These are phyloP conservation scores for Saccharomycopsis microspora DNA, from an alignment of 805 yeast genomes.

Conservation along the genomic window DNA sequence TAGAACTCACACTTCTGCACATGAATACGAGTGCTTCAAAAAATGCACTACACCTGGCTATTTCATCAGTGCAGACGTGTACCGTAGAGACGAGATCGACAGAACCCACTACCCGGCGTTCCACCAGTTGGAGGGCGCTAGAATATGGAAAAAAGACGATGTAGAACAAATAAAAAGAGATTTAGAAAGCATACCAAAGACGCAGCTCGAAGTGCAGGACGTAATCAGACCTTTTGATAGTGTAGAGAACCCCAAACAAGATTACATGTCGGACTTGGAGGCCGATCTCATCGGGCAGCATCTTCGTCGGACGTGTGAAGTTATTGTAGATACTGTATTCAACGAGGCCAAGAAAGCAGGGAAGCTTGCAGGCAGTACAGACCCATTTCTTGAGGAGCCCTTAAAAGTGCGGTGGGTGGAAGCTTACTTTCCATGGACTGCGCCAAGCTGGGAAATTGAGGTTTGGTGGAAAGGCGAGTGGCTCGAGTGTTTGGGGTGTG, in stretches of 20 bases:
- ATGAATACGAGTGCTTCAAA: conserved; percentile 78
- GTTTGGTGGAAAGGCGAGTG: conserved; percentile 99
- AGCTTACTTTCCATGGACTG: conserved; percentile 96
- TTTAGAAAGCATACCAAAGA: conserved; percentile 21
- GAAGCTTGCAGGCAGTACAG: conserved; percentile 43
- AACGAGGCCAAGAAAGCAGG: conserved; percentile 53
- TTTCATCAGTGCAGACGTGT: conserved; percentile 90
- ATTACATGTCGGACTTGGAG: conserved; percentile 58
- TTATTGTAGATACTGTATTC: conserved; percentile 73
- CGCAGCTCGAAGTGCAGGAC: conserved; percentile 71
- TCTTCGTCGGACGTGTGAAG: conserved; percentile 77
- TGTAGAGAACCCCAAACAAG: conserved; percentile 69
- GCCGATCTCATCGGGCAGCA: conserved; percentile 62
- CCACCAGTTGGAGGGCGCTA: conserved; percentile 96
- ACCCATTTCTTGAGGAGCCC: conserved; percentile 58
- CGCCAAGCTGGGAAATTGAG: conserved; percentile 97
- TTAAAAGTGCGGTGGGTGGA: conserved; percentile 88
- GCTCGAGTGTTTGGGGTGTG: conserved; percentile 96
- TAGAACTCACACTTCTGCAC: conserved; percentile 96
- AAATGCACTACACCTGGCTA: conserved; percentile 55
- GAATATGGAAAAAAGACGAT: conserved; percentile 54
- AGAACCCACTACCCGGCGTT: conserved; percentile 94
- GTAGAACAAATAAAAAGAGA: conserved; percentile 43
- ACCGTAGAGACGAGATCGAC: conserved; percentile 91
- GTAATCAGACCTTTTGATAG: conserved; percentile 42